Evolutionary conservation across 2,329 filamentous ascomycete genomes (phyloP).

Genomic region (Exophiala aquamarina): DNA sequence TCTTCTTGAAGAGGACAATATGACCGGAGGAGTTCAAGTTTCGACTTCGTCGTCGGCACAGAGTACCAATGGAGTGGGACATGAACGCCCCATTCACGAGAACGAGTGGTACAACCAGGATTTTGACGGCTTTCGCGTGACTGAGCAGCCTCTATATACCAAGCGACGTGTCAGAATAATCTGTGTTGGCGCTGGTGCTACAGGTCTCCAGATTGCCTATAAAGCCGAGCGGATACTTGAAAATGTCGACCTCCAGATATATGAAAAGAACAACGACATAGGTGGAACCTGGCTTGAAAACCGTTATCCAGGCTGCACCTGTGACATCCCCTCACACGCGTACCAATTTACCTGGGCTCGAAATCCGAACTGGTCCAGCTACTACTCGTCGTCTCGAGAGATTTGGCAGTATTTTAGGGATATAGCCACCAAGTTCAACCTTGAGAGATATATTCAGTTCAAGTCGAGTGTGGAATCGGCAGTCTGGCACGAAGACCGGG

Average conservation of each 20-base stretch:
- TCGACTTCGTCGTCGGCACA: too few species aligned
- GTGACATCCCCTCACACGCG: slow-evolving; percentile 29
- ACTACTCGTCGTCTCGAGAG: slow-evolving; percentile 27
- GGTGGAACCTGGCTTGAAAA: slow-evolving; percentile 38
- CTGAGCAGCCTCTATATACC: neutral
- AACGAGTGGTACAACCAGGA: neutral
- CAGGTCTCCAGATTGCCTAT: slow-evolving; percentile 8
- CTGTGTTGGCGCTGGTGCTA: slow-evolving; percentile 10
- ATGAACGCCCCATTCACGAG: too few species aligned
- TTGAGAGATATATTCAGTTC: slow-evolving; percentile 6
- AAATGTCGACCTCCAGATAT: slow-evolving; percentile 24
- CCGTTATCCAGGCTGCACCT: slow-evolving; percentile 33
- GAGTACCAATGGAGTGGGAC: too few species aligned
- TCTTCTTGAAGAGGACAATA: too few species aligned
- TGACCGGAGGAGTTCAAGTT: too few species aligned
- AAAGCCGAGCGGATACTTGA: slow-evolving; percentile 6
- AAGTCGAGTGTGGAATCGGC: neutral
- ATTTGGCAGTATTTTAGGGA: slow-evolving; percentile 31
- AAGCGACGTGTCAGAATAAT: slow-evolving; percentile 4
- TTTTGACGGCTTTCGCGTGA: neutral
- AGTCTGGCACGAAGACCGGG: slow-evolving; percentile 3
- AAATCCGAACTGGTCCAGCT: slow-evolving; percentile 25
- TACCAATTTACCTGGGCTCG: slow-evolving; percentile 7
- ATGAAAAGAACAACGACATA: slow-evolving; percentile 34
- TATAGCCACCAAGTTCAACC: slow-evolving; percentile 23